phyloP scores from a whole-genome alignment of 2,329 filamentous ascomycete genomes.

The Daldinia eschscholtzii region DNA sequence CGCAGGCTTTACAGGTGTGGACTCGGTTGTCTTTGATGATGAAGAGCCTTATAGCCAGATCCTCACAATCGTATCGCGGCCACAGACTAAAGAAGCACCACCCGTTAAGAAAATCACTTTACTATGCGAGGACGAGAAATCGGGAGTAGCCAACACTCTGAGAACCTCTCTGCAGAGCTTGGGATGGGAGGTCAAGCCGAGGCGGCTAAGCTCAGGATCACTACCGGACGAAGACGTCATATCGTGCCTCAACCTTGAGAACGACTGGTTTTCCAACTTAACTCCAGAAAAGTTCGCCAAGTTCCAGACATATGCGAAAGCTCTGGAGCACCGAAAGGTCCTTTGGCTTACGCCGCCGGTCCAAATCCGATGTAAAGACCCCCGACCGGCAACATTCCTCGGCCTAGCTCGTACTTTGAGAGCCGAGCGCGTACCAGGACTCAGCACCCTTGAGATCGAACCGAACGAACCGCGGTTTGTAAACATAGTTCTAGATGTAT shows the following conservation, averaged over 20 bases:
- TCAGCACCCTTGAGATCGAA: slow-evolving; percentile 52
- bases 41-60: slow-evolving; percentile 44
- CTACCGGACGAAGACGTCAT: slow-evolving; percentile 47
- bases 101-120: slow-evolving; percentile 11
- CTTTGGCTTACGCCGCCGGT: slow-evolving; percentile 53
- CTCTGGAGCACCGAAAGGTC: slow-evolving; percentile 37
- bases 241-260: slow-evolving; percentile 47
- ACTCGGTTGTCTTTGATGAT: slow-evolving; percentile 41
- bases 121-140: slow-evolving; percentile 1
- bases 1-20: slow-evolving; percentile 48
- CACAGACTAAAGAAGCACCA: slow-evolving; percentile 7
- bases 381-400: slow-evolving; percentile 49
- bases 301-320: slow-evolving; percentile 36
- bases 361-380: slow-evolving; percentile 50
- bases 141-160: neutral
- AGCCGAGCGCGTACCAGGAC: slow-evolving; percentile 47
- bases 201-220: slow-evolving; percentile 33
- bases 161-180: neutral
- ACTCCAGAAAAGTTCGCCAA: slow-evolving; percentile 34
- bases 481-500: slow-evolving; percentile 40
- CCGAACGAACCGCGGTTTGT: slow-evolving; percentile 31
- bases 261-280: slow-evolving; percentile 48
- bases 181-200: neutral
- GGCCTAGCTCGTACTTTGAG: slow-evolving; percentile 52
- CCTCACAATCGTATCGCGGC: slow-evolving; percentile 40